Base-by-base conservation (phyloP, 768 basidiomycete genomes). In the Leccinum uliginosum region DNA sequence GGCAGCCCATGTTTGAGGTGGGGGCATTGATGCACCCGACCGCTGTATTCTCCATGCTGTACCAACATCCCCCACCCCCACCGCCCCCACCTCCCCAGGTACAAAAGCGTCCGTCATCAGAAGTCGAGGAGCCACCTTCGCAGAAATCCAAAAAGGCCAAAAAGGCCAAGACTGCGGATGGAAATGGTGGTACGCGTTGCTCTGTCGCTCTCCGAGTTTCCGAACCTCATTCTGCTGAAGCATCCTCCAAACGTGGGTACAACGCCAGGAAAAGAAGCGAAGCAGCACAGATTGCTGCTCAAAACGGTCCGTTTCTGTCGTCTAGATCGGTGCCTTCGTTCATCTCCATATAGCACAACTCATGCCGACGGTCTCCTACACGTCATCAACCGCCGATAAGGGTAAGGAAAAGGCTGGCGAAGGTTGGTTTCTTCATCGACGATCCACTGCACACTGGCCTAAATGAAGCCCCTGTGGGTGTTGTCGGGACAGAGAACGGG, bases 181-280 rank as follows among this genome's bases (percentile, higher is more conserved):
- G 69, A 30, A 69, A 70, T 59, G 69, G 71, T 59, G 69, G 72
- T 73, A 51, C 43, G 71, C 60, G 29, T 40, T 49, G 27, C 50
- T 55, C 34, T 21, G n/a, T 47, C 24, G 19, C 50, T 61, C 47
- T 49, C 26, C 47, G 10, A 47, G 29, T 50, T 50, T 47, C 59
- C 45, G 49, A 48, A 57, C 55, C 52, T 62, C 48, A 65, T 53
- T 53, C 45, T 50, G 54, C 44, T 62, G 30, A 62, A 72, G 69
- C 62, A 14, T 65, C 80, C 46, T 82, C 84, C 38, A 84, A 83
- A 72, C 83, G 86, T 62, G 87, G 85, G 44, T 85, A 84, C 62
- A 86, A 79, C 59, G 75, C 83, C 52, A 88, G 85, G 76, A 89
- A 87, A 71, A 85, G 87, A 56, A 84, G 72, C 59, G 87, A 89